phyloP scores from a whole-genome alignment of 495 filamentous ascomycete genomes.

The Aspergillus incahuasiensis region DNA sequence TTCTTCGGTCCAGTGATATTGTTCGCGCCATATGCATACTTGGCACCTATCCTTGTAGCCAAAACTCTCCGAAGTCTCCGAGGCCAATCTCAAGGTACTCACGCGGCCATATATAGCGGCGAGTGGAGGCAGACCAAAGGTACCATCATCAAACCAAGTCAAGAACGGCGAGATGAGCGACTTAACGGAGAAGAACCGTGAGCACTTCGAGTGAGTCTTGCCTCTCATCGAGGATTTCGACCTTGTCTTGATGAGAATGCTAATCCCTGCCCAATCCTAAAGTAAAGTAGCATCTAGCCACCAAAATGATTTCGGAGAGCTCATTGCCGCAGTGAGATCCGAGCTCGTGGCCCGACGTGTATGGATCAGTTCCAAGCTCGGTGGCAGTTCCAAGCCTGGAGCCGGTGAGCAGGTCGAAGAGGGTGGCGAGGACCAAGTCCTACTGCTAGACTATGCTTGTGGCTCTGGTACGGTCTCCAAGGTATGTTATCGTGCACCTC shows the following conservation, averaged over 20 bases:
- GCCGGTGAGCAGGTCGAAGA: too few species aligned
- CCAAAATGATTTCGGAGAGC: conserved; percentile 1
- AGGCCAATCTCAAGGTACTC: neutral
- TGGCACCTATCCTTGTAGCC: too few species aligned
- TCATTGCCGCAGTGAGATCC: neutral
- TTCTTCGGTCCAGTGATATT: too few species aligned
- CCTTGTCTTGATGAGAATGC: too few species aligned
- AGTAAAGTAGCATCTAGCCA: conserved; percentile 1
- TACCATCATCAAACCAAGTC: neutral
- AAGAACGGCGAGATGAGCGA: neutral
- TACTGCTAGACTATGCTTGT: neutral
- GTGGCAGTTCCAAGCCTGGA: neutral
- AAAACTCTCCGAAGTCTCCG: conserved; percentile 7
- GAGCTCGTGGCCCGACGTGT: too few species aligned
- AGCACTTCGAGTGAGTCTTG: neutral
- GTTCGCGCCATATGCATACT: too few species aligned
- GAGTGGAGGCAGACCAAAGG: too few species aligned
- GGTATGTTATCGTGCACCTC: neutral
- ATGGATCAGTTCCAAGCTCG: too few species aligned
- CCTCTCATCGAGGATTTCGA: too few species aligned
- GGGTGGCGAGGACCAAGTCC: neutral
- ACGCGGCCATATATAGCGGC: neutral
- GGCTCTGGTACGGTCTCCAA: neutral
- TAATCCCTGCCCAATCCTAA: too few species aligned
- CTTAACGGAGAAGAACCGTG: neutral